Percentiles rank a stretch among this genome's conserved stretches.
Evolutionary conservation across 169 alveolate genomes (phyloP).

Genomic region (Perkinsus marinus): DNA sequence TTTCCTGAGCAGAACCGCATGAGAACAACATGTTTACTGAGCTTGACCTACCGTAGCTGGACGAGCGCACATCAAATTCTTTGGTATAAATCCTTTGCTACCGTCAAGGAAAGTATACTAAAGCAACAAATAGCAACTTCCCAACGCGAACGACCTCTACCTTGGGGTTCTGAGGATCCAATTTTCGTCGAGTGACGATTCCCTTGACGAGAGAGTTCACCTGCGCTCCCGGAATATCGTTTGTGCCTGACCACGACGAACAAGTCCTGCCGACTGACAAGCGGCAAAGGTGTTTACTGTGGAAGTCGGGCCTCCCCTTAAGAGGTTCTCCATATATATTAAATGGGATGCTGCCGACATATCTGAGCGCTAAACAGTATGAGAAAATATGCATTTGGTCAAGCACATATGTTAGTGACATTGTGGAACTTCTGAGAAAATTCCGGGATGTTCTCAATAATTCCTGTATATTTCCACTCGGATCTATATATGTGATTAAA

Average conservation of each 20-base stretch:
- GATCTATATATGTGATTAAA: no score
- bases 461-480: no score
- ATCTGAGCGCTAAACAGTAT: no score
- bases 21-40: background rate
- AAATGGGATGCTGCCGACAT: background rate
- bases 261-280: background rate
- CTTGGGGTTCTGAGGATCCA: background rate
- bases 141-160: background rate
- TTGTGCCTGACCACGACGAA: background rate
- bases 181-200: background rate
- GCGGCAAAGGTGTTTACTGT: background rate
- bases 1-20: background rate
- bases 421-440: no score
- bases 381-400: no score
- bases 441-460: no score
- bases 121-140: background rate
- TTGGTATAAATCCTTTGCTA: background rate
- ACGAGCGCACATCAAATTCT: background rate
- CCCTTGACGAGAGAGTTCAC: background rate
- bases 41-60: background rate
- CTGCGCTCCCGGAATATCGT: conserved; percentile 7
- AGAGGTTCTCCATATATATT: background rate
- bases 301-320: background rate
- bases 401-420: no score
- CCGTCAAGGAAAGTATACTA: conserved; percentile 2